Evolutionary conservation across 768 basidiomycete species (phyloP), one percentile per base, ranked within the genome.

Genomic region (Butyriboletus loyo): DNA sequence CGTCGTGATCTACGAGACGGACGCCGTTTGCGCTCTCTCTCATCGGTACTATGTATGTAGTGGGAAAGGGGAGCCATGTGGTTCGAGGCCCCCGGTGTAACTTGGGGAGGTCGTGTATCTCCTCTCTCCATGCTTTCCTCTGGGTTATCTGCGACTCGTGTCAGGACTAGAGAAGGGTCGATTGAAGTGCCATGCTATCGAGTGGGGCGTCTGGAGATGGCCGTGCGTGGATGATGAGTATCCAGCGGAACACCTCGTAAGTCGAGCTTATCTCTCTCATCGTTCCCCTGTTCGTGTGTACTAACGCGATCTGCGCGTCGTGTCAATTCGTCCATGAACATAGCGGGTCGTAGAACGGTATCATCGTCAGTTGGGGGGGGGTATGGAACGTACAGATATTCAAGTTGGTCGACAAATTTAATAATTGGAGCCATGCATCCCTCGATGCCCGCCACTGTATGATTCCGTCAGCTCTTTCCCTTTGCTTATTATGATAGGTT

Each of bases 171-270:
- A 9, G 35, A 2, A n/a, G n/a, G 36, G 10, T 11, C 3, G 36
- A 7, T 36, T 1, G n/a, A n/a, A 9, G 9, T 7, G 5, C n/a
- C 35, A 36, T 19, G 34, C 17, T 17, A 7, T n/a, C 5, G 34
- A 6, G 34, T 35, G 34, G 36, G 36, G 31, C 46, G 36, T 8
- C 15, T 9, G 24, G 24, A 8, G 10, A 8, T 2, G 30, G 30
- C 7, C 10, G 1, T 4, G 22, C 4, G 22, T 49, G 32, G 19
- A 51, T 46, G 45, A 52, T 46, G 2, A 50, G 45, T 3, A 52
- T 46, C 38, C 49, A 5, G 45, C 44, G 14, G 28, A 38, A 43
- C 40, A 55, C 25, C 17, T 52, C 7, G 54, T 53, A 30, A 32
- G 50, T 52, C 7, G 27, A 7, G 7, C 14, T n/a, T 2, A 11